A percentile compares a stretch with the other conserved stretches of the same genome.
Conservation (phyloP, 257 asterid genomes). For the Ehretia macrophylla region DNA sequence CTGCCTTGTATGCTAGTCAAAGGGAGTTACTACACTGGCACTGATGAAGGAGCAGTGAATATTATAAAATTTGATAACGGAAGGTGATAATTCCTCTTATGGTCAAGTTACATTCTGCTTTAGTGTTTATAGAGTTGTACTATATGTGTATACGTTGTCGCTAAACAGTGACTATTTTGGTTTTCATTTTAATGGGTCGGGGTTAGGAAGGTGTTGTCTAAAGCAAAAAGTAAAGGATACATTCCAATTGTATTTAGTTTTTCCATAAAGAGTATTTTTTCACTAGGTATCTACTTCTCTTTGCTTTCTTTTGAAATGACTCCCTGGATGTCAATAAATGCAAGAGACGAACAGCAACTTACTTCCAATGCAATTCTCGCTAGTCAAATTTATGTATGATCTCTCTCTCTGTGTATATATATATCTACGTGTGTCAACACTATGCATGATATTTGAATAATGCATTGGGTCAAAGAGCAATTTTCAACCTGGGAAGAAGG, state of each 20-base stretch:
- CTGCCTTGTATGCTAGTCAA: conserved; percentile 94
- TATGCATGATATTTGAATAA: no score
- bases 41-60: conserved; percentile 99
- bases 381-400: no score
- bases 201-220: no score
- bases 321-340: no score
- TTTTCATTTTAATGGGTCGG: no score
- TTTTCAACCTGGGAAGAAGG: no score
- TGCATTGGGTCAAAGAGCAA: no score
- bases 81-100: conserved; percentile 46
- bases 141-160: neutral
- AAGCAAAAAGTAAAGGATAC: no score
- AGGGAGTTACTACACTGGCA: conserved; percentile 96
- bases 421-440: no score
- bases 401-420: no score
- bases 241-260: neutral
- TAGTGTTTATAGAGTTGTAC: neutral
- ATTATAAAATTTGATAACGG: conserved; percentile 85
- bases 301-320: neutral
- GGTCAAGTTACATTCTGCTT: neutral
- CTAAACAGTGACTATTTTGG: neutral
- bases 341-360: no score
- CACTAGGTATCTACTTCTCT: neutral
- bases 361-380: no score
- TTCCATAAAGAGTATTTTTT: neutral